Conservation (phyloP, 805 yeast species). For the Lipomyces chichibuensis region DNA sequence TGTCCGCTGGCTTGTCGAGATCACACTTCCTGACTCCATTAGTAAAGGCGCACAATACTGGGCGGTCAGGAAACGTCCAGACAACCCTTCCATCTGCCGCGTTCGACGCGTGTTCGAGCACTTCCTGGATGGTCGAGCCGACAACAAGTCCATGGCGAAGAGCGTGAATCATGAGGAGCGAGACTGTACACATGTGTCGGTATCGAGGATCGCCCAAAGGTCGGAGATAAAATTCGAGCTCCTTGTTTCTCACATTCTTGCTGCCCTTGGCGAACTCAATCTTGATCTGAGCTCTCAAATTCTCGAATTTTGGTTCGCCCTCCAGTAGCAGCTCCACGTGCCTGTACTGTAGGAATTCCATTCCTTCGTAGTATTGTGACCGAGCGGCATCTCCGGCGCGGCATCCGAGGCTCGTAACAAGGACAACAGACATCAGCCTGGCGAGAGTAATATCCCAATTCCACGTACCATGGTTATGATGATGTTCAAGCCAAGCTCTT, state of each 20-base stretch:
- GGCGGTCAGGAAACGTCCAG: neutral
- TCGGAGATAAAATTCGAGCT: neutral
- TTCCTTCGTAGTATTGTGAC: neutral
- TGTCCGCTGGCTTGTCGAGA: neutral
- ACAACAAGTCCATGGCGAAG: neutral
- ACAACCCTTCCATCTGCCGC: neutral
- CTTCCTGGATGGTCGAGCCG: neutral
- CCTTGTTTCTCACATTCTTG: neutral
- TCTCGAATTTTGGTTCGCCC: neutral
- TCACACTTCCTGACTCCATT: neutral
- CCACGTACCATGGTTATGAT: neutral
- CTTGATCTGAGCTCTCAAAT: neutral
- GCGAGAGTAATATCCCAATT: neutral
- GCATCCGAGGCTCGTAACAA: neutral
- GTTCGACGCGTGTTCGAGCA: neutral
- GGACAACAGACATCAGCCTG: neutral
- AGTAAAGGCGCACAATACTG: neutral
- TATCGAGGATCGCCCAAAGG: neutral
- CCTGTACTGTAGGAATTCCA: neutral
- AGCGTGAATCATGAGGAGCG: neutral
- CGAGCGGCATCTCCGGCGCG: neutral
- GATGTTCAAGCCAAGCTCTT: neutral
- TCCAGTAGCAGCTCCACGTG: conserved; percentile 1
- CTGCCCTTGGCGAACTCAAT: neutral
- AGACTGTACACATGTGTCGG: neutral